These are phyloP conservation scores for Fusarium sp. DNA, from an alignment of 2,329 filamentous ascomycete genomes.

Conservation along the genomic window DNA sequence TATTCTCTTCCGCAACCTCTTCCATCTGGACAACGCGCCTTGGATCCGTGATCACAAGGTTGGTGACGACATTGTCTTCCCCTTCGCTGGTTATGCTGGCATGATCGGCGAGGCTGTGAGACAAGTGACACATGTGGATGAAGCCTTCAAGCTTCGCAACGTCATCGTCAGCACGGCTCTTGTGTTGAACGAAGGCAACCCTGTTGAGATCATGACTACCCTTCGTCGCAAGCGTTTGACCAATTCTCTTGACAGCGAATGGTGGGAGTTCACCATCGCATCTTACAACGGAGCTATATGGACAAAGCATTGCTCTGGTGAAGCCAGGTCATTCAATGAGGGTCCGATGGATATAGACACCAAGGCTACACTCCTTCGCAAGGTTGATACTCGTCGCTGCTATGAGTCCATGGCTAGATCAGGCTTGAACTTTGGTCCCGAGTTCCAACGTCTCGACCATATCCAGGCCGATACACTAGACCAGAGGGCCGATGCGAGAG, in stretches of 20 bases:
- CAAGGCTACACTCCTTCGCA: not conserved
- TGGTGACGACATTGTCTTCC: not conserved
- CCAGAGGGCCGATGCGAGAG: not conserved
- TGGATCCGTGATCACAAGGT: conserved; percentile 11
- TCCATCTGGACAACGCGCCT: not conserved
- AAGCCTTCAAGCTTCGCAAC: conserved; percentile 1
- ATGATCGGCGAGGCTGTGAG: conserved; percentile 1
- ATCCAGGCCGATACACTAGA: not conserved
- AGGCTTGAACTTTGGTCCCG: conserved; percentile 1
- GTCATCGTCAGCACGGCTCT: conserved; percentile 1
- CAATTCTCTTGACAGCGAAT: conserved; percentile 2
- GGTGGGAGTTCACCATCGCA: conserved; percentile 1
- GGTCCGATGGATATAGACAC: not conserved
- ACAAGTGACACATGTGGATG: not conserved
- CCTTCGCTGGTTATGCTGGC: not conserved
- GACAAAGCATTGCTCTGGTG: conserved; percentile 3
- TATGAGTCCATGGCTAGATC: conserved; percentile 1
- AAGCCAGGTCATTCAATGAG: not conserved
- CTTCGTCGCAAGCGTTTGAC: not conserved
- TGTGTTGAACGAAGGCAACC: not conserved
- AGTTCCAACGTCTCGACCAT: not conserved
- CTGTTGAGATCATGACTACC: conserved; percentile 1
- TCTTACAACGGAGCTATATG: conserved; percentile 1
- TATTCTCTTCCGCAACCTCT: not conserved
- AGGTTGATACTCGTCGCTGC: not conserved